These are phyloP conservation scores for Entrophospora sp. DNA, from an alignment of 192 early-diverging fungal genomes.

Conservation along the genomic window DNA sequence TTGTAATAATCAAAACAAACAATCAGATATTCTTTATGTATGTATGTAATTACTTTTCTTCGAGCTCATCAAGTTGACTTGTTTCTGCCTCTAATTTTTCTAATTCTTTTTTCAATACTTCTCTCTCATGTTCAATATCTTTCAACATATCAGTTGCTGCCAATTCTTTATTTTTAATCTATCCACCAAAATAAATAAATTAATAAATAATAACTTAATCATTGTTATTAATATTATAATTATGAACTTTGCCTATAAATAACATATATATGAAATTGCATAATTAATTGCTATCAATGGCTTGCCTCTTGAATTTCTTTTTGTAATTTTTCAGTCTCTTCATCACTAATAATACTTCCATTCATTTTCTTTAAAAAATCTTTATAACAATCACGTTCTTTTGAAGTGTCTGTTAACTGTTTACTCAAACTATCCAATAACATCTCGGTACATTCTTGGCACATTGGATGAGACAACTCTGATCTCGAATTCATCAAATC, in stretches of 20 bases:
- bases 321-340: constrained; percentile 40
- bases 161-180: constrained; percentile 32
- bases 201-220: too few species aligned
- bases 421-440: constrained; percentile 61
- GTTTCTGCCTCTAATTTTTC: constrained; percentile 44
- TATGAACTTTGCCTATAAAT: neutral
- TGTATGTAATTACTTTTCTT: constrained; percentile 46
- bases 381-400: constrained; percentile 70
- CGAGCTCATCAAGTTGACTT: constrained; percentile 44
- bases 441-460: constrained; percentile 85
- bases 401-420: constrained; percentile 54
- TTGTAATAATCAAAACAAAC: neutral
- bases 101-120: constrained; percentile 37
- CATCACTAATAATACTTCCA: constrained; percentile 35
- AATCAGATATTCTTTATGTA: too few species aligned
- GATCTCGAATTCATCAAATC: constrained; percentile 68
- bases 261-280: constrained; percentile 6
- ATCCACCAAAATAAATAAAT: too few species aligned
- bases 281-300: constrained; percentile 25
- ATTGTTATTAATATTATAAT: too few species aligned
- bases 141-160: constrained; percentile 37
- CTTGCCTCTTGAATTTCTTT: constrained; percentile 44
- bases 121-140: constrained; percentile 37
- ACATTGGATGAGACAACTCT: constrained; percentile 74
- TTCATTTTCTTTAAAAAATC: constrained; percentile 58